A percentile compares a stretch with the other conserved stretches of the same genome.
Conservation (phyloP, 2,329 filamentous ascomycete genomes). For the Ascochyta fabae region DNA sequence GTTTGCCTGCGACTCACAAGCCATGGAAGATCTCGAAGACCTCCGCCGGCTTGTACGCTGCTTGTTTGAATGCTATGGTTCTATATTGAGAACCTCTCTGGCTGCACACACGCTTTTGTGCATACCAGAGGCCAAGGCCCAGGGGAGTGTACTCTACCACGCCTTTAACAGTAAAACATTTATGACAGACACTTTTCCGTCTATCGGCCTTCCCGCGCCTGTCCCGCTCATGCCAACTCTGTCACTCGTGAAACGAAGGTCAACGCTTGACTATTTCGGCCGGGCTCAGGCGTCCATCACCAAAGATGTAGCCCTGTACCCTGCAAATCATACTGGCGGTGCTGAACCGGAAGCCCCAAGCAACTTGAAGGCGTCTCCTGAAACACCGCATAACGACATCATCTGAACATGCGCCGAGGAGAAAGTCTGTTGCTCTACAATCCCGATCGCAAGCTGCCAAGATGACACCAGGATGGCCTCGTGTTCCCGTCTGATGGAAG, state of each 20-base stretch:
- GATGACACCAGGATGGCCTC: neutral
- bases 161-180: neutral
- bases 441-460: neutral
- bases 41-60: too few species aligned
- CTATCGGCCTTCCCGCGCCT: neutral
- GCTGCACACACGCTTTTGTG: neutral
- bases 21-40: too few species aligned
- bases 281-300: conserved; percentile 1
- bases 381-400: neutral
- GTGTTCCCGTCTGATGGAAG: neutral
- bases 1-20: too few species aligned
- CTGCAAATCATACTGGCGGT: conserved; percentile 2
- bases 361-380: neutral
- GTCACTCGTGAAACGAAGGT: conserved; percentile 8
- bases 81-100: neutral
- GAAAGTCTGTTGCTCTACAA: neutral
- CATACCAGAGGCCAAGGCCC: neutral
- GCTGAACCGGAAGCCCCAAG: neutral
- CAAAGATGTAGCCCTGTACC: conserved; percentile 2
- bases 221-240: conserved; percentile 7
- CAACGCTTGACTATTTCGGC: conserved; percentile 2
- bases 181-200: neutral
- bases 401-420: neutral
- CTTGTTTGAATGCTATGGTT: neutral
- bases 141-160: neutral